Conservation (phyloP, 129 eudicot genomes). For the Ambrosia artemisiifolia region DNA sequence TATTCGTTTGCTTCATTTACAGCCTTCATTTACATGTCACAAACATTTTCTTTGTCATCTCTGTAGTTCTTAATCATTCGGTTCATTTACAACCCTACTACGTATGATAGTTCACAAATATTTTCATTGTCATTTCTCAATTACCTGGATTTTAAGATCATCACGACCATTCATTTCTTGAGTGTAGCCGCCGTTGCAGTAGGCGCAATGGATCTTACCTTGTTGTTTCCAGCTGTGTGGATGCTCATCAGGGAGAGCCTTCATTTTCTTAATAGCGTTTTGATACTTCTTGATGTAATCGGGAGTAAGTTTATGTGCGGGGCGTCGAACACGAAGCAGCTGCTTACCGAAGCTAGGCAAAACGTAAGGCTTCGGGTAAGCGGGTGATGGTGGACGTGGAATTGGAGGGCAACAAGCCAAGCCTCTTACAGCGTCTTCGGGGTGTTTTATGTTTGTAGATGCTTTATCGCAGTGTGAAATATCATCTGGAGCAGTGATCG, state of each 20-base stretch:
- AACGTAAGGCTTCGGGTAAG: background rate
- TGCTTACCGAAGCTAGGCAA: background rate
- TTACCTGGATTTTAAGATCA: conserved; percentile 7
- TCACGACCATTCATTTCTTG: conserved; percentile 26
- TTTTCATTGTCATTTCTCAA: too few relatives aligned
- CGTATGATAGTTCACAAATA: too few relatives aligned
- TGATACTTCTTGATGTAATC: conserved; percentile 25
- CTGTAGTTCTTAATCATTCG: too few relatives aligned
- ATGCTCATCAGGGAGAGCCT: conserved; percentile 34
- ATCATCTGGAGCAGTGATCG: background rate
- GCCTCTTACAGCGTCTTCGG: background rate
- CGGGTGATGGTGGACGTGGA: too few relatives aligned
- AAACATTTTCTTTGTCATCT: too few relatives aligned
- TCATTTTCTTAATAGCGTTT: conserved; percentile 34
- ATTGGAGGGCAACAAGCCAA: conserved; percentile 21
- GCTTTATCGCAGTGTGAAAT: background rate
- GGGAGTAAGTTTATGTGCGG: background rate
- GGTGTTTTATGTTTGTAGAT: background rate
- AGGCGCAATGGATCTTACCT: conserved; percentile 49
- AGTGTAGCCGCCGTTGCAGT: conserved; percentile 34
- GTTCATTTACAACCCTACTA: too few relatives aligned
- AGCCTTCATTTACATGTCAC: too few relatives aligned
- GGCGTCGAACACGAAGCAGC: background rate
- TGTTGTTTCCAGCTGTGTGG: conserved; percentile 42
- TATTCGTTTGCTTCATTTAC: too few relatives aligned